Conservation (phyloP, 345 rosid species). For the Hevea brasiliensis region DNA sequence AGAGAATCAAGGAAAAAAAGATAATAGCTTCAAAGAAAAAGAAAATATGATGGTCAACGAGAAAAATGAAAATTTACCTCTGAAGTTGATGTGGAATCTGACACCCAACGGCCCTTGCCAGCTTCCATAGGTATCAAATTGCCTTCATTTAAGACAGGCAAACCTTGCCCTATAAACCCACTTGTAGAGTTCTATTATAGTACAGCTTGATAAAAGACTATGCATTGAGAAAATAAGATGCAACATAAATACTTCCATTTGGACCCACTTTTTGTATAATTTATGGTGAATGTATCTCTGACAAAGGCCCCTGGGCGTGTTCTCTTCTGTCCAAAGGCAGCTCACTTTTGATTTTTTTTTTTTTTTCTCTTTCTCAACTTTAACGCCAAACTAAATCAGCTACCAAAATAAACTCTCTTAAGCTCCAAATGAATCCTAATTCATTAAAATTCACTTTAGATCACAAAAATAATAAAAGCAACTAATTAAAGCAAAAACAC, state of each 20-base stretch:
- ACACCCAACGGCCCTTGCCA: conserved; percentile 56
- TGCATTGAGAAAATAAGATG: not conserved
- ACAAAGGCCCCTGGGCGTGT: not conserved
- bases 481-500: too few relatives aligned
- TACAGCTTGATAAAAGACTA: not conserved
- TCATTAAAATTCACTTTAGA: too few relatives aligned
- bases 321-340: too few relatives aligned
- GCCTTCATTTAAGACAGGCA: conserved; percentile 87
- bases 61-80: conserved; percentile 51
- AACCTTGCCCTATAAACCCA: conserved; percentile 57
- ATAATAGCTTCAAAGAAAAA: not conserved
- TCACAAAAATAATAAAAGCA: too few relatives aligned
- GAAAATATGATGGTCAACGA: not conserved
- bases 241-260: not conserved
- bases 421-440: too few relatives aligned
- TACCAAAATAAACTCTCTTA: too few relatives aligned
- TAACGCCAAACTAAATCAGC: too few relatives aligned
- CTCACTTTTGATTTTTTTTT: too few relatives aligned
- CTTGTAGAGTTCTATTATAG: not conserved
- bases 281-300: not conserved
- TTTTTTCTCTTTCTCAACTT: too few relatives aligned
- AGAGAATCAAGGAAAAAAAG: not conserved
- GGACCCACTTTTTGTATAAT: not conserved
- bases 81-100: conserved; percentile 50
- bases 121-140: conserved; percentile 53